These are phyloP conservation scores for Piper longum DNA, from an alignment of 164 flowering plant genomes.

Conservation along the genomic window DNA sequence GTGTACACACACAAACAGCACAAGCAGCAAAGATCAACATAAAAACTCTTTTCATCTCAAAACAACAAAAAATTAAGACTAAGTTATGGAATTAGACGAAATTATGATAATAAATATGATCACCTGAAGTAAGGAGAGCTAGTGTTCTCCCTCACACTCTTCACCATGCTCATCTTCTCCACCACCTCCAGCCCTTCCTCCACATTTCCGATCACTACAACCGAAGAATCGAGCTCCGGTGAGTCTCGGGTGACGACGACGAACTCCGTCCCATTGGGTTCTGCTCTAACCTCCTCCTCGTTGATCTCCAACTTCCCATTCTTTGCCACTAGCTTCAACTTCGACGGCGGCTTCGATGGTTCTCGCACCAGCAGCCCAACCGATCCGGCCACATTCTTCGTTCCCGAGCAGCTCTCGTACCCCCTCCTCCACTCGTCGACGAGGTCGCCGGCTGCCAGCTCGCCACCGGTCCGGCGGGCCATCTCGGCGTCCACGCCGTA, in stretches of 20 bases:
- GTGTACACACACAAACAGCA: neutral
- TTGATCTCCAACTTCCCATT: constrained; percentile 75
- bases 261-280: constrained; percentile 90
- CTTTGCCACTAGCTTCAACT: constrained; percentile 59
- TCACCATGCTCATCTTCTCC: constrained; percentile 49
- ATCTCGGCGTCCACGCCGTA: constrained; percentile 78
- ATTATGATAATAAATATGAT: neutral
- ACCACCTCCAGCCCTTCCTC: constrained; percentile 76
- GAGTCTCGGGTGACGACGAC: constrained; percentile 48
- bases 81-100: neutral
- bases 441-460: constrained; percentile 22
- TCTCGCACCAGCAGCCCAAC: constrained; percentile 66
- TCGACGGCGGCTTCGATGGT: constrained; percentile 25
- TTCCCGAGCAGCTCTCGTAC: constrained; percentile 31
- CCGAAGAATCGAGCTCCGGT: constrained; percentile 66
- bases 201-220: constrained; percentile 63
- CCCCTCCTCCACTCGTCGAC: constrained; percentile 28
- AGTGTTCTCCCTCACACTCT: constrained; percentile 85
- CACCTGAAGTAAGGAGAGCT: constrained; percentile 86
- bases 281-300: constrained; percentile 56
- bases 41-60: neutral
- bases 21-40: neutral
- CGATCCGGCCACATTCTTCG: constrained; percentile 44
- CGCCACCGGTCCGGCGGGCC: constrained; percentile 36
- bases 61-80: neutral